Percentiles rank a stretch among this genome's conserved stretches.
Evolutionary conservation across 1,284 basidiomycete genomes (phyloP).

Genomic region (Flammula alnicola): DNA sequence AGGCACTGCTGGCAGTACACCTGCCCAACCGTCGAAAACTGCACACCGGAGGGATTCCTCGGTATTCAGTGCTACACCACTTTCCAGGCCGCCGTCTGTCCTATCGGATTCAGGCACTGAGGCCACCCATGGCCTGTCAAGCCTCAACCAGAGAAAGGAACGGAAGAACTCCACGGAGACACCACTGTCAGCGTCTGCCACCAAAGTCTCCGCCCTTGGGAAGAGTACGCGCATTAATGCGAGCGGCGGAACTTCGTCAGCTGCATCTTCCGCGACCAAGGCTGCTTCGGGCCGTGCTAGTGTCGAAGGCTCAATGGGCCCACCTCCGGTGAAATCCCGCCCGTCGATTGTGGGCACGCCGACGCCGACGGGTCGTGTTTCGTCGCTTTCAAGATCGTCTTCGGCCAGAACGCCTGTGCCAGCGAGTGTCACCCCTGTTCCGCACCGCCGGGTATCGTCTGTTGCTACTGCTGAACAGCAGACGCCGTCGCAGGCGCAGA

Average conservation of each 20-base stretch:
- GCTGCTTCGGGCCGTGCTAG: slow-evolving; percentile 12
- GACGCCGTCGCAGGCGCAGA: slow-evolving; percentile 11
- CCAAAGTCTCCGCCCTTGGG: slow-evolving; percentile 42
- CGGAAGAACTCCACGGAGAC: slow-evolving; percentile 37
- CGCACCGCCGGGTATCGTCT: slow-evolving; percentile 37
- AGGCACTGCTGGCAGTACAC: slow-evolving; percentile 64
- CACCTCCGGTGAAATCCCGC: slow-evolving; percentile 46
- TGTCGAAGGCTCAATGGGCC: slow-evolving; percentile 50
- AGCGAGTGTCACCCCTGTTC: slow-evolving; percentile 29
- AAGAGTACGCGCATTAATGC: slow-evolving; percentile 54
- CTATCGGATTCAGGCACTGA: slow-evolving; percentile 56
- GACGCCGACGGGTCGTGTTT: slow-evolving; percentile 37
- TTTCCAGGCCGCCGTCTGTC: slow-evolving; percentile 56
- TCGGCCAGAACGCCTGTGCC: slow-evolving; percentile 33
- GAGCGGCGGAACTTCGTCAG: slow-evolving; percentile 26
- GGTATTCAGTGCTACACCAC: slow-evolving; percentile 50
- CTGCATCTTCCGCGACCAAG: slow-evolving; percentile 26
- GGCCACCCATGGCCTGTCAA: no score
- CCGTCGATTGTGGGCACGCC: slow-evolving; percentile 40
- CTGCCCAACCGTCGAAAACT: slow-evolving; percentile 50
- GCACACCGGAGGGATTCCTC: slow-evolving; percentile 57
- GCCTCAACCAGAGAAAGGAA: slow-evolving; percentile 29
- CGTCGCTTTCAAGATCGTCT: slow-evolving; percentile 38
- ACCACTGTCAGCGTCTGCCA: slow-evolving; percentile 24
- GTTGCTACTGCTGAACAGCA: slow-evolving; percentile 28